Base-by-base conservation (phyloP, 139 green algal species). In the Bryopsis sp. region DNA sequence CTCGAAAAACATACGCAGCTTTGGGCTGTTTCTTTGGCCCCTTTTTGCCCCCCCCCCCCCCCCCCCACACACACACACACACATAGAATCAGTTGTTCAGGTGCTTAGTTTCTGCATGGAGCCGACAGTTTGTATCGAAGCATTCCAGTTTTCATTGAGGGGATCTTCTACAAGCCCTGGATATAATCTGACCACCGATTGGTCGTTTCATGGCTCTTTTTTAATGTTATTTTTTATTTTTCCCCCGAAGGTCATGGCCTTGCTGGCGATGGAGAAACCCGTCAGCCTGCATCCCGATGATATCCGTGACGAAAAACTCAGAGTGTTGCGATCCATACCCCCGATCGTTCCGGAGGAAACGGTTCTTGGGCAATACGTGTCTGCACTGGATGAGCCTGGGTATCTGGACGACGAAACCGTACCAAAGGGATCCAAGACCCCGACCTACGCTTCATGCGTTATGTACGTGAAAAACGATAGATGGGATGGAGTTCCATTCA, bases 351-450 rank as follows among this genome's bases (percentile, higher is more conserved):
- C 65, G 24, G 76, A 90, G 15, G 73, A 91, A 43, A 71, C 75
- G n/a, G 85, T 97, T 43, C 74, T 99, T 58, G 94, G 93, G 37
- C 94, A 98, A 80, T 98, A 99, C 83, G 77, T 66, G n/a, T 22
- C 37, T 31, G 35, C 60, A 8, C n/a, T 4, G 33, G 70, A 81
- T 36, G 79, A 90, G 57, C 80, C 81, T 3, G 90, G 89, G 5
- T 98, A 98, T 78, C 67, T 86, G 67, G 93, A 99, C 24, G 94
- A 99, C 71, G 63, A 77, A 32, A 93, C 80, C 5, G 93, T 99
- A 63, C 91, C 91, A 0, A 32, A 81, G 2, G 88, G 72, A 39
- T 87, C 72, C 38, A 86, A 80, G 48, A 87, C 80, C 8, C 91
- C 93, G n/a, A 99, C 94, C 4, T 99, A 92, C 77, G 93, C 94